Evolutionary conservation across 116 monocot genomes (phyloP).

Genomic region (Iris pallida): DNA sequence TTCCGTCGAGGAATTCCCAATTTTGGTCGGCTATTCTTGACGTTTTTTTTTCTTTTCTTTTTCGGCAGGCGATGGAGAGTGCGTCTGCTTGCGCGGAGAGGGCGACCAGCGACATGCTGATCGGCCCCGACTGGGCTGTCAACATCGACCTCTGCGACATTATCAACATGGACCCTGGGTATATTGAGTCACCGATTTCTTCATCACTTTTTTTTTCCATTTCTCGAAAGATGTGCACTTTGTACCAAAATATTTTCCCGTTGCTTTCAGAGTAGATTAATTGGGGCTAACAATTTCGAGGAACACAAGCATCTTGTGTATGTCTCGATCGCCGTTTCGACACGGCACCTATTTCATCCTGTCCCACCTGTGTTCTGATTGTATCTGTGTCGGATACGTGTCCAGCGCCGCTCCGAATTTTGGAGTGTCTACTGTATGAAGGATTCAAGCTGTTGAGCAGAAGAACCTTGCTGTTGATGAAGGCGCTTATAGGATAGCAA

Average conservation of each 20-base stretch:
- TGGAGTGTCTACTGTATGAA: no score
- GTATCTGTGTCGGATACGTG: no score
- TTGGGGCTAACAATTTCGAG: neutral
- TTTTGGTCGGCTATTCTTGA: neutral
- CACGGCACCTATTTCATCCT: no score
- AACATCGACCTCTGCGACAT: constrained; percentile 66
- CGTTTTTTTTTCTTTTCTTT: neutral
- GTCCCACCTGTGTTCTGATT: no score
- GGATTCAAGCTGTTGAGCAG: no score
- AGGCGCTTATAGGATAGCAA: no score
- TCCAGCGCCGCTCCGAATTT: no score
- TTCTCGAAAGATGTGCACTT: neutral
- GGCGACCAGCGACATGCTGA: constrained; percentile 65
- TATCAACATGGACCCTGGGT: constrained; percentile 59
- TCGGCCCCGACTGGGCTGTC: constrained; percentile 62
- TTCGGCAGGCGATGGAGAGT: constrained; percentile 18
- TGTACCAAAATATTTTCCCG: neutral
- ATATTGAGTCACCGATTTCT: constrained; percentile 15
- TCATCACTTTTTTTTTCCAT: neutral
- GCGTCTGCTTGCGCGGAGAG: constrained; percentile 50
- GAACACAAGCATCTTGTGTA: neutral
- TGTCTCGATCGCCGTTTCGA: no score
- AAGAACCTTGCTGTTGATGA: no score
- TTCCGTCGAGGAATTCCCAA: neutral
- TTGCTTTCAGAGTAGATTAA: neutral